Percentiles rank a stretch among this genome's conserved stretches.
Evolutionary conservation across 164 flowering plant species (phyloP).

Genomic region (Platanus orientalis): DNA sequence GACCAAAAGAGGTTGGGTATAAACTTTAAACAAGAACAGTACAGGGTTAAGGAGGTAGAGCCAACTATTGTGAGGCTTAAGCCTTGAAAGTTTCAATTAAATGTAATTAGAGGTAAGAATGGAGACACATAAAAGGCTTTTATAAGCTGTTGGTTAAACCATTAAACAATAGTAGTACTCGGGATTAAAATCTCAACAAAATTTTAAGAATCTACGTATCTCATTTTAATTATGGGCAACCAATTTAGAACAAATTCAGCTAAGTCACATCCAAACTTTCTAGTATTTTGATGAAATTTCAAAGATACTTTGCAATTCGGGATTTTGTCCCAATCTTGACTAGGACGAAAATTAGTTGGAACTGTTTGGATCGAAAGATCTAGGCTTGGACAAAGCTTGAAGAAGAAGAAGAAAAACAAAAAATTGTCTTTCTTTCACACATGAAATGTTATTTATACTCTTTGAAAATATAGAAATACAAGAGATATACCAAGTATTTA

Average conservation of each 20-base stretch:
- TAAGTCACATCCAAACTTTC: background rate
- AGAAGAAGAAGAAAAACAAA: too few relatives aligned
- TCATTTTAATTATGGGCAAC: background rate
- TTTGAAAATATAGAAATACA: too few relatives aligned
- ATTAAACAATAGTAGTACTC: background rate
- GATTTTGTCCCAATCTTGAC: too few relatives aligned
- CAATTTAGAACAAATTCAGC: background rate
- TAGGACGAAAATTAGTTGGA: too few relatives aligned
- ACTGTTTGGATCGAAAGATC: too few relatives aligned
- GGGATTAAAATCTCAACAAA: background rate
- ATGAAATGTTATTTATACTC: too few relatives aligned
- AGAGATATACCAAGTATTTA: too few relatives aligned
- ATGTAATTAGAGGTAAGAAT: background rate
- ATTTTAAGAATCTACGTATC: background rate
- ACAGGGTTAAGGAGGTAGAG: background rate
- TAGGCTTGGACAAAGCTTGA: too few relatives aligned
- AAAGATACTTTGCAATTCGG: background rate
- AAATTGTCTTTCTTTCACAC: too few relatives aligned
- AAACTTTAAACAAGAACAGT: background rate
- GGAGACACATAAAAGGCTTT: background rate
- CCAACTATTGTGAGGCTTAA: background rate
- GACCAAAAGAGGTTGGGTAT: too few relatives aligned
- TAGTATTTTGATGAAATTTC: background rate
- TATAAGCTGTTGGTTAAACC: background rate
- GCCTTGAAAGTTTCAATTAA: background rate